A percentile compares a stretch with the other conserved stretches of the same genome.
Evolutionary conservation across 2,329 filamentous ascomycete genomes (phyloP).

Genomic region (Ophiostoma ulmi): DNA sequence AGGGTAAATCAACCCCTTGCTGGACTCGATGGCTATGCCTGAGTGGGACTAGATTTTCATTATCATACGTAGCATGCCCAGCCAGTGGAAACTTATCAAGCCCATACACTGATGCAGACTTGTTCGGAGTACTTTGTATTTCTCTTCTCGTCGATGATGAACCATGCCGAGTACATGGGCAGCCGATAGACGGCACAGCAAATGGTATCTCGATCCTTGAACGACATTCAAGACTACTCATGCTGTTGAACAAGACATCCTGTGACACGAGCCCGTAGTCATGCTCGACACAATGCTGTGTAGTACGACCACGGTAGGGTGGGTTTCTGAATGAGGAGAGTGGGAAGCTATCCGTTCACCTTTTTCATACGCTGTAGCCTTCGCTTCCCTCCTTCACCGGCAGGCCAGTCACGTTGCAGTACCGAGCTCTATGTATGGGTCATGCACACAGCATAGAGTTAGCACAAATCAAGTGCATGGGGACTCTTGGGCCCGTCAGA

Average conservation of each 20-base stretch:
- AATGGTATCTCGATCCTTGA: not conserved
- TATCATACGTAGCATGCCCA: not conserved
- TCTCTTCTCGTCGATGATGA: not conserved
- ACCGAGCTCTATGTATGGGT: not conserved
- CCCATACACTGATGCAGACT: not conserved
- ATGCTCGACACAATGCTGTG: not conserved
- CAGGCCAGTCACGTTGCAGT: not conserved
- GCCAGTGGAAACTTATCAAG: not conserved
- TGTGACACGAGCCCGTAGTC: too few species aligned
- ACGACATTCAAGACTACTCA: not conserved
- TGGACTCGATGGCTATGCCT: not conserved
- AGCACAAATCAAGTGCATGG: not conserved
- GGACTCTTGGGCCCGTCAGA: not conserved
- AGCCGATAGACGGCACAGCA: not conserved
- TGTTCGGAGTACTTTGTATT: not conserved
- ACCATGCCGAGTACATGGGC: not conserved
- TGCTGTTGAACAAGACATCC: not conserved
- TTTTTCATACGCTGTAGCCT: too few species aligned
- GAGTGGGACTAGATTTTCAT: not conserved
- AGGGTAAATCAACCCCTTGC: not conserved
- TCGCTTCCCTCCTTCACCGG: not conserved
- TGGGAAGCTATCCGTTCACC: too few species aligned
- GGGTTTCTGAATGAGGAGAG: too few species aligned
- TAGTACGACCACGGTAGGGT: too few species aligned
- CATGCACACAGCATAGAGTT: not conserved